Conservation (phyloP, 441 rosid genomes). For the Brassica hybrid region DNA sequence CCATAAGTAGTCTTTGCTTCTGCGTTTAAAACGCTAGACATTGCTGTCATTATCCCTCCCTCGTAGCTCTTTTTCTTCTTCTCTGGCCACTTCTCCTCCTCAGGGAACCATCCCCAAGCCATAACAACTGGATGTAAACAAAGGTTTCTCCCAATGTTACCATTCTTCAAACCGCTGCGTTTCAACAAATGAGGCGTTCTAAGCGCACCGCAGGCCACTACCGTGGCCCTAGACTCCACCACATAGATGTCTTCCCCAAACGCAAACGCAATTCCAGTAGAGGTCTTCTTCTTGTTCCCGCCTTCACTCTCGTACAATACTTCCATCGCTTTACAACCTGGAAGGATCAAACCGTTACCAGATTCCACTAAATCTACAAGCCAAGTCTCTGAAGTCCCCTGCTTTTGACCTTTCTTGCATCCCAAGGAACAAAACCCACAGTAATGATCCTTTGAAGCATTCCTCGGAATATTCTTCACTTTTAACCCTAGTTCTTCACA, state of each 20-base stretch:
- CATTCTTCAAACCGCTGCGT: slow-evolving; percentile 67
- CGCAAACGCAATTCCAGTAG: slow-evolving; percentile 62
- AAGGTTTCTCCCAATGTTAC: slow-evolving; percentile 70
- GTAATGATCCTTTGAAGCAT: slow-evolving; percentile 66
- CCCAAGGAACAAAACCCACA: slow-evolving; percentile 90
- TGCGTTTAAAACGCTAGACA: slow-evolving; percentile 59
- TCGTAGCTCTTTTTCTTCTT: slow-evolving; percentile 65
- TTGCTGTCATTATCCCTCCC: slow-evolving; percentile 89
- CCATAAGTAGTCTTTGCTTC: slow-evolving; percentile 59
- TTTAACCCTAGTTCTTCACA: slow-evolving; percentile 72
- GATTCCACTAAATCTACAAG: slow-evolving; percentile 74
- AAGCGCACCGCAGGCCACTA: slow-evolving; percentile 82
- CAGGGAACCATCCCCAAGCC: slow-evolving; percentile 88
- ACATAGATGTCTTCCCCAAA: slow-evolving; percentile 55
- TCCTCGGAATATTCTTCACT: slow-evolving; percentile 64
- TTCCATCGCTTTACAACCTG: slow-evolving; percentile 62
- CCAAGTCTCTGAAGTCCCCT: slow-evolving; percentile 89
- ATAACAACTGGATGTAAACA: slow-evolving; percentile 82
- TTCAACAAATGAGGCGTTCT: slow-evolving; percentile 61
- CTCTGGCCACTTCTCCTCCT: slow-evolving; percentile 50
- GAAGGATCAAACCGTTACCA: slow-evolving; percentile 75
- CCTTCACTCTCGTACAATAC: slow-evolving; percentile 47
- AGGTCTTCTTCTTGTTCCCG: slow-evolving; percentile 47
- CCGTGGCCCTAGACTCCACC: slow-evolving; percentile 64
- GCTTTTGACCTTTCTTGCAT: slow-evolving; percentile 81